Evolutionary conservation across 2,329 filamentous ascomycete species (phyloP), one percentile per base, ranked within the genome.

Genomic region (Harringtonia aguacate): DNA sequence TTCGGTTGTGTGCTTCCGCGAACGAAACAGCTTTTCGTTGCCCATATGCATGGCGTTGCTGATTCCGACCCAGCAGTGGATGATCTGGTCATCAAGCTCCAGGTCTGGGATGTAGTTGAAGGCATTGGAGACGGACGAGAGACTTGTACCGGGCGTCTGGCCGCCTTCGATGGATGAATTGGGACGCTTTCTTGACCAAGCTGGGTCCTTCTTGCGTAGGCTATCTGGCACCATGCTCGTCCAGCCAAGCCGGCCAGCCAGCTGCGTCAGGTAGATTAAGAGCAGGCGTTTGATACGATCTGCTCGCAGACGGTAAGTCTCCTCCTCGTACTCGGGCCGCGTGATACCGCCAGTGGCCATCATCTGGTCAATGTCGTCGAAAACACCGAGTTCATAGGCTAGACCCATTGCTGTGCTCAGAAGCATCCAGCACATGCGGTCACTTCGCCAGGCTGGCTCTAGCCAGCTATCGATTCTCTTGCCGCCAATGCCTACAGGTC

Each of bases 361-460:
- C 53, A 79, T 58, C 54, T 89, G 84, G 46, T 85, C 86, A 51
- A 89, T 86, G 46, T 89, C 80, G 53, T 97, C 92, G 54, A 97
- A 98, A 3, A 98, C 87, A 12, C 92, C 92, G 28, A 98, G 77
- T 61, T 98, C 92, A 53, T 94, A 94, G 0, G 86, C 87, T 31
- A 97, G 69, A 1, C 88, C 85, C 68, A 90, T 85, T 14, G 87
- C 88, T 31, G 88, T 94, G 56, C 87, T 94, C 27, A 97, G 73
- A 14, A 97, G 69, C 87, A 95, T 95, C 90, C 90, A 95, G 58
- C 86, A 94, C 86, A 95, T 94, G 44, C 88, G 84, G 56, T 95
- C 90, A 51, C 84, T 87, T 54, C 90, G 76, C 87, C 90, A 95
- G 9, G 87, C 90, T 3, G 92, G 92, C 61, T 98, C 92, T 4